Percentiles rank a stretch among this genome's conserved stretches.
Evolutionary conservation across 1,139 yeast genomes (phyloP).

Genomic region (Scheffersomyces insectosa): DNA sequence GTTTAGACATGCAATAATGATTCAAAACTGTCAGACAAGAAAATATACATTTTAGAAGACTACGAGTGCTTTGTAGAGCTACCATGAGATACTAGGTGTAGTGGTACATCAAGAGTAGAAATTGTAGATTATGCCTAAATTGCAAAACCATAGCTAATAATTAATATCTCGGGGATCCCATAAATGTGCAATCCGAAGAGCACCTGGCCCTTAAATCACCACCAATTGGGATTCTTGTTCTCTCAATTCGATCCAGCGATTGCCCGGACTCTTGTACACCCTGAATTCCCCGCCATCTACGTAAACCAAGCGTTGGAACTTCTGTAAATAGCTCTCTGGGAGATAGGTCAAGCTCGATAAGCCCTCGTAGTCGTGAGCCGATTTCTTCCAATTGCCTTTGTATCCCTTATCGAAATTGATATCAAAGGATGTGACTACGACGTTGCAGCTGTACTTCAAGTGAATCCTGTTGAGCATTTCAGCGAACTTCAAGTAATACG

Average conservation of each 20-base stretch:
- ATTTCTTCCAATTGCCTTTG: constrained; percentile 7
- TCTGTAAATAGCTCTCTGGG: constrained; percentile 11
- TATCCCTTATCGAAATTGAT: constrained; percentile 32
- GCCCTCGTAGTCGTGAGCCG: constrained; percentile 3
- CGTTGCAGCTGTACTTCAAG: constrained; percentile 26
- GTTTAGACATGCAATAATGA: background rate
- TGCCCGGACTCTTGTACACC: background rate
- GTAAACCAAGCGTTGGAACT: constrained; percentile 18
- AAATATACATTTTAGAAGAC: background rate
- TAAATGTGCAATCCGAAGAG: too few relatives aligned
- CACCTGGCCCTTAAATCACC: too few relatives aligned
- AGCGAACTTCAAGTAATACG: constrained; percentile 19
- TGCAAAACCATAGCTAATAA: background rate
- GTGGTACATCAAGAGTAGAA: background rate
- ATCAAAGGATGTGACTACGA: constrained; percentile 38
- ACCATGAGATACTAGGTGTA: background rate
- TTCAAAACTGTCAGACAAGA: background rate
- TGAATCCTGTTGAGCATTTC: constrained; percentile 14
- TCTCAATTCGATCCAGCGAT: background rate
- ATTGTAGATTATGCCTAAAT: background rate
- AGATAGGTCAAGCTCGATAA: constrained; percentile 5
- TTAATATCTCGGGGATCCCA: too few relatives aligned
- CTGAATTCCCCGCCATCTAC: constrained; percentile 6
- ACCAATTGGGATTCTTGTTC: background rate
- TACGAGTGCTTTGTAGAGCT: background rate